These are phyloP conservation scores for Diaporthe destruens DNA, from an alignment of 2,329 filamentous ascomycete genomes.

Conservation along the genomic window DNA sequence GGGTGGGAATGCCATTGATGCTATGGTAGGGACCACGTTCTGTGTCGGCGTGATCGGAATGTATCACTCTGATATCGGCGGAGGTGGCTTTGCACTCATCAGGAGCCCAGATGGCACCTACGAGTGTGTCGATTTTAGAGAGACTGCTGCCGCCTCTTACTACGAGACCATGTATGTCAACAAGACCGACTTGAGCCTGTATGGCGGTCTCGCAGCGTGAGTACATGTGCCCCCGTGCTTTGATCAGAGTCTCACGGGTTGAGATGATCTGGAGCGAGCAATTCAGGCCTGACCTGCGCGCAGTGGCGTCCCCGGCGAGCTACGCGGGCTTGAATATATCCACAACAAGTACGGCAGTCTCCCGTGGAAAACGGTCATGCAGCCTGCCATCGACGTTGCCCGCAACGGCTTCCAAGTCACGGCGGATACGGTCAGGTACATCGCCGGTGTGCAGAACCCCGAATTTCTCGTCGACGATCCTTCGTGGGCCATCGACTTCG, in stretches of 20 bases:
- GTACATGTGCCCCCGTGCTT: constrained; percentile 50
- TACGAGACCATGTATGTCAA: constrained; percentile 85
- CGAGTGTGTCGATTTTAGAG: constrained; percentile 87
- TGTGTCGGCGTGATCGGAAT: constrained; percentile 74
- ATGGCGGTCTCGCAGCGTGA: constrained; percentile 79
- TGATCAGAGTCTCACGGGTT: background rate
- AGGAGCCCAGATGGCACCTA: constrained; percentile 74
- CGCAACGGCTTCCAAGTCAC: constrained; percentile 79
- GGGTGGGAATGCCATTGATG: constrained; percentile 77
- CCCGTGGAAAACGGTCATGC: constrained; percentile 75
- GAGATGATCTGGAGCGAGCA: background rate
- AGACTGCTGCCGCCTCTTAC: constrained; percentile 84
- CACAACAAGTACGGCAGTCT: constrained; percentile 76
- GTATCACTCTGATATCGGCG: constrained; percentile 79
- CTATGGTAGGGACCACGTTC: constrained; percentile 72
- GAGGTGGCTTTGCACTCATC: constrained; percentile 85
- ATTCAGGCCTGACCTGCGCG: background rate
- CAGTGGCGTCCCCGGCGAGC: constrained; percentile 76
- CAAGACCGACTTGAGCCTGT: constrained; percentile 72
- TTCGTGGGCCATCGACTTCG: constrained; percentile 87
- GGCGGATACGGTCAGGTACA: constrained; percentile 78
- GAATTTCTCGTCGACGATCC: constrained; percentile 78
- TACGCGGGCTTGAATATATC: constrained; percentile 80
- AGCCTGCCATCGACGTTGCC: constrained; percentile 79
- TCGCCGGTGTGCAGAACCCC: constrained; percentile 63